Percentiles rank a stretch among this genome's conserved stretches.
Evolutionary conservation across 176 grass and related monocot species (phyloP).

Genomic region (Lolium rigidum): DNA sequence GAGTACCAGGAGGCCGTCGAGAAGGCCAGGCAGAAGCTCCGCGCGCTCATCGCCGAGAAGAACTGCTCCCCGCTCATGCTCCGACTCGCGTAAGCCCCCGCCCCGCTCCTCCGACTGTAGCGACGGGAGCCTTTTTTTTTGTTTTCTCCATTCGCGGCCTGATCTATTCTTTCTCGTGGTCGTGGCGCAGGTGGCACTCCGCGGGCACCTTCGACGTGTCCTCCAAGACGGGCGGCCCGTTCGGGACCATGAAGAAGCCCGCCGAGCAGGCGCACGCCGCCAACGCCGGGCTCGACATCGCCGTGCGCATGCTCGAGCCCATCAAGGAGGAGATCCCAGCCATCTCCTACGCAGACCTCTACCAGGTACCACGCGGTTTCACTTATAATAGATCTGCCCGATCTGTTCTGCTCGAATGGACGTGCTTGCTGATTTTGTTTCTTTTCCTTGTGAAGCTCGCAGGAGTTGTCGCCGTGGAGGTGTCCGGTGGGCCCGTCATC

Average conservation of each 20-base stretch:
- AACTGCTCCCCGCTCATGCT: constrained; percentile 92
- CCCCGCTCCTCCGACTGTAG: background rate
- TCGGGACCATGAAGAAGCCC: constrained; percentile 78
- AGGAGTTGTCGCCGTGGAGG: constrained; percentile 69
- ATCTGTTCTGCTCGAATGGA: constrained; percentile 21
- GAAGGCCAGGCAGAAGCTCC: constrained; percentile 78
- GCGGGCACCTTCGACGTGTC: constrained; percentile 88
- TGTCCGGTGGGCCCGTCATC: constrained; percentile 61
- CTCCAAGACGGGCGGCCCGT: constrained; percentile 79
- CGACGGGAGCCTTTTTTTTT: background rate
- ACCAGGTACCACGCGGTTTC: constrained; percentile 55
- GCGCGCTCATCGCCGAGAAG: constrained; percentile 92
- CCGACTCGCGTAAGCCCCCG: constrained; percentile 77
- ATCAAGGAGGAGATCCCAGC: constrained; percentile 88
- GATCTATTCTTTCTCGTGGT: background rate
- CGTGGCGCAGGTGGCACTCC: constrained; percentile 84
- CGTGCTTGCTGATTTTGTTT: constrained; percentile 20
- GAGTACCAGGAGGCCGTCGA: constrained; percentile 82
- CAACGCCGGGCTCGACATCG: constrained; percentile 90
- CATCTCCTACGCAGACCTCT: constrained; percentile 90
- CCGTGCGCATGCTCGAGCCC: constrained; percentile 83
- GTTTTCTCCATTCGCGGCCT: background rate
- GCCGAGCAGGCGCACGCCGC: constrained; percentile 73
- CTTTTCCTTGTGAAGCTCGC: constrained; percentile 41
- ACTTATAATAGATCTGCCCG: constrained; percentile 1